These are phyloP conservation scores for Platismatia glauca DNA, from an alignment of 495 filamentous ascomycete genomes.

Conservation along the genomic window DNA sequence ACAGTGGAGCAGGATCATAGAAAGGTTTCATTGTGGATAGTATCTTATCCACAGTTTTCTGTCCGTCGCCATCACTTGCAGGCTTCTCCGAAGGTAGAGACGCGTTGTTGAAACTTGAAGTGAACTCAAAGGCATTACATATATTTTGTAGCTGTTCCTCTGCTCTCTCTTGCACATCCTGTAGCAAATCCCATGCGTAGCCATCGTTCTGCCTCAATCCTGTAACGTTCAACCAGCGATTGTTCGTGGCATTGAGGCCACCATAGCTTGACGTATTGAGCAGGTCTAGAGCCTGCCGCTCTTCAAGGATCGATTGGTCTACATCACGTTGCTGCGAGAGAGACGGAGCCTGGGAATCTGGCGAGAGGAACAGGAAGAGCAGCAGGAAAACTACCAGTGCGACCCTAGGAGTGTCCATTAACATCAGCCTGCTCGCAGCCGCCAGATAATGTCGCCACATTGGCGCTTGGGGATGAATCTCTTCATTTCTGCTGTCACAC, in stretches of 20 bases:
- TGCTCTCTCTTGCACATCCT: constrained; percentile 47
- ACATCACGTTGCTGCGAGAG: constrained; percentile 40
- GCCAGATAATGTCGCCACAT: neutral
- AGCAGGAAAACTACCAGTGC: constrained; percentile 43
- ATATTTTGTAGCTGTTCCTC: constrained; percentile 39
- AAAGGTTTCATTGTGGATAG: constrained; percentile 35
- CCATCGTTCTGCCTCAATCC: constrained; percentile 65
- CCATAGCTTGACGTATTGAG: constrained; percentile 67
- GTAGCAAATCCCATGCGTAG: constrained; percentile 61
- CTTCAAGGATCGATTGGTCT: constrained; percentile 36
- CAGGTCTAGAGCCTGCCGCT: constrained; percentile 52
- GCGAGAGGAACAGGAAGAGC: constrained; percentile 41
- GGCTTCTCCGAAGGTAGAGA: constrained; percentile 26
- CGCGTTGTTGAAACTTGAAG: neutral
- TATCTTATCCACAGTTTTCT: constrained; percentile 36
- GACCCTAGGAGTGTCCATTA: constrained; percentile 33
- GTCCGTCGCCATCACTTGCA: constrained; percentile 14
- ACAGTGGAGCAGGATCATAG: constrained; percentile 45
- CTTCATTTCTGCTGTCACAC: neutral
- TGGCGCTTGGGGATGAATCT: neutral
- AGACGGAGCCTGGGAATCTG: constrained; percentile 37
- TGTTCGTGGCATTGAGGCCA: constrained; percentile 53
- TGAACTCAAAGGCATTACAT: constrained; percentile 34
- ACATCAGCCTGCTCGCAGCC: neutral
- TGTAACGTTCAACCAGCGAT: constrained; percentile 64